These are phyloP conservation scores for Agapanthus africanus DNA, from an alignment of 106 monocot species.

Conservation along the genomic window DNA sequence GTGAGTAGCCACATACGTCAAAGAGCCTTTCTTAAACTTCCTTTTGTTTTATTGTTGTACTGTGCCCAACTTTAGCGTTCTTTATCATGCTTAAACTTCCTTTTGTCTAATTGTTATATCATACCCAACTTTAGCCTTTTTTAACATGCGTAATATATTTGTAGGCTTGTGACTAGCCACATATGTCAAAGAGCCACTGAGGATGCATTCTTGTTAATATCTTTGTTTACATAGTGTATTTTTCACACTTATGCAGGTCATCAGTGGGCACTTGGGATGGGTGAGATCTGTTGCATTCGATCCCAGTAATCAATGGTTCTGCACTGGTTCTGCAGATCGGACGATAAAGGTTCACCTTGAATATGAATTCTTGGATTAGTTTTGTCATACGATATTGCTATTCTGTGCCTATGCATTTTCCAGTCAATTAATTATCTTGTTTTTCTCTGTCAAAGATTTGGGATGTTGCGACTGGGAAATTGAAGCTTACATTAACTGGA, in stretches of 20 bases:
- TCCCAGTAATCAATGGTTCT: conserved; percentile 95
- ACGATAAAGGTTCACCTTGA: conserved; percentile 74
- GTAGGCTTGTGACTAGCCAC: neutral
- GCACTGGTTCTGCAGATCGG: conserved; percentile 95
- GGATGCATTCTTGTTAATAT: neutral
- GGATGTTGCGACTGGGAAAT: conserved; percentile 86
- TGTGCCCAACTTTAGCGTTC: no score
- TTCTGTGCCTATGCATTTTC: neutral
- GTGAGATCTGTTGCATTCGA: conserved; percentile 97
- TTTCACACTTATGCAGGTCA: conserved; percentile 51
- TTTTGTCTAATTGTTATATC: neutral
- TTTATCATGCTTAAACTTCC: neutral
- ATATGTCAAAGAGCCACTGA: neutral
- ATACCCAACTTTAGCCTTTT: conserved; percentile 1
- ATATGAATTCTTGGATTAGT: neutral
- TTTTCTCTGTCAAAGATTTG: conserved; percentile 58
- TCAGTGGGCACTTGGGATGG: conserved; percentile 99
- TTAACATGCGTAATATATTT: neutral
- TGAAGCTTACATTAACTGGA: conserved; percentile 94
- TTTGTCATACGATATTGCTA: no score
- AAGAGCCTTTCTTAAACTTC: no score
- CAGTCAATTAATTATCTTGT: no score
- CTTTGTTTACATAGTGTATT: neutral
- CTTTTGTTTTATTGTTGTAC: no score
- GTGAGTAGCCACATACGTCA: no score